Evolutionary conservation across 129 eudicot species (phyloP).

Genomic region (Arctium lappa): DNA sequence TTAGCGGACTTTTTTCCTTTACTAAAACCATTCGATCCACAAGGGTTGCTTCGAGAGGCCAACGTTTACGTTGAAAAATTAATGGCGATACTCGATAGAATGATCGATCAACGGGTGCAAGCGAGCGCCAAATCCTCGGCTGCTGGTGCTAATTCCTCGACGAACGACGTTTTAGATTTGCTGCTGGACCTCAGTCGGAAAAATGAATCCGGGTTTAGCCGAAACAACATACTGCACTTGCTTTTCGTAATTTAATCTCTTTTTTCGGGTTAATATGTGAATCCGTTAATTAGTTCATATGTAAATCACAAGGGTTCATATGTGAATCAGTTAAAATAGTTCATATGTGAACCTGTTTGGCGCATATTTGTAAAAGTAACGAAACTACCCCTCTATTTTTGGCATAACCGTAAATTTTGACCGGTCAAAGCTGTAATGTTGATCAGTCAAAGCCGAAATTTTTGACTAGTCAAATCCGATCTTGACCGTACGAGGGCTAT

Average conservation of each 20-base stretch:
- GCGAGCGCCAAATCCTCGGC: not conserved
- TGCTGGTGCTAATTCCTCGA: not conserved
- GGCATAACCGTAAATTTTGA: no score
- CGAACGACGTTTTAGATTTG: slow-evolving; percentile 15
- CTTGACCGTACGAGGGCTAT: no score
- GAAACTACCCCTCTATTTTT: no score
- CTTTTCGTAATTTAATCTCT: slow-evolving; percentile 11
- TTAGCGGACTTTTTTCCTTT: slow-evolving; percentile 15
- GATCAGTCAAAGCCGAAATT: no score
- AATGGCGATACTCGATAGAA: not conserved
- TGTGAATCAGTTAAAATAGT: no score
- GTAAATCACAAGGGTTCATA: no score
- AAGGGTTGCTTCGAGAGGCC: slow-evolving; percentile 4
- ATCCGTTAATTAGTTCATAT: no score
- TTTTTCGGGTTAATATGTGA: not conserved
- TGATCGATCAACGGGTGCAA: slow-evolving; percentile 1
- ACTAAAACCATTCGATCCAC: slow-evolving; percentile 15
- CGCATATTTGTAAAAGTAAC: no score
- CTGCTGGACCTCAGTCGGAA: slow-evolving; percentile 18
- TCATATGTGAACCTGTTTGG: no score
- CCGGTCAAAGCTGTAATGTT: no score
- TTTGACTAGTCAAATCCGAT: no score
- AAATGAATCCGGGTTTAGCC: slow-evolving; percentile 7
- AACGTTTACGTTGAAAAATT: not conserved
- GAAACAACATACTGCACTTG: slow-evolving; percentile 11